phyloP scores from a whole-genome alignment of 768 basidiomycete species.

The Russula dissimulans region DNA sequence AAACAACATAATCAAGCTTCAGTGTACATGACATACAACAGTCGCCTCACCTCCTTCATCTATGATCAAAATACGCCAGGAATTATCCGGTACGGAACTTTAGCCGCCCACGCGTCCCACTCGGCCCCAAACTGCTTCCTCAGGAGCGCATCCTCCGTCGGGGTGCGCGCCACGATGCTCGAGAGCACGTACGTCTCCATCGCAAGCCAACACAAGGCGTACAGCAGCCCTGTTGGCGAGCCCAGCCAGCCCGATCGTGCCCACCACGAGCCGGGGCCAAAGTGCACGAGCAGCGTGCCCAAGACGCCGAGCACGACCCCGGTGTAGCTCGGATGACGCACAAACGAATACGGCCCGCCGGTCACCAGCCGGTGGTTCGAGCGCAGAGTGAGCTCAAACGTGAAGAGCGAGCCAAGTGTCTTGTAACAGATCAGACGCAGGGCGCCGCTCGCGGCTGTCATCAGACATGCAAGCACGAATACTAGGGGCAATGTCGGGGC shows the following conservation, averaged over 20 bases:
- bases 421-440: constrained; percentile 16
- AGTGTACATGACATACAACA: neutral
- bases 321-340: constrained; percentile 22
- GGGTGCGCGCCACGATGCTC: constrained; percentile 12
- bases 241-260: constrained; percentile 5
- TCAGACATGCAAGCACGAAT: constrained; percentile 10
- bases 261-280: constrained; percentile 19
- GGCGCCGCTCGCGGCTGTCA: constrained; percentile 4
- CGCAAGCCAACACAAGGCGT: constrained; percentile 8
- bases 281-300: constrained; percentile 15
- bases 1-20: neutral
- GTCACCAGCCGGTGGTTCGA: constrained; percentile 21
- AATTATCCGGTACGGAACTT: constrained; percentile 14
- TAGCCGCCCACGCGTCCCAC: constrained; percentile 18
- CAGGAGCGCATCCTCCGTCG: constrained; percentile 12
- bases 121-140: constrained; percentile 13
- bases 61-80: constrained; percentile 13
- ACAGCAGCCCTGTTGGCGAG: neutral
- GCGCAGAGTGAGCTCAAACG: constrained; percentile 18
- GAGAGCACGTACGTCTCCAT: constrained; percentile 14
- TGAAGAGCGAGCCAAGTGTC: constrained; percentile 17
- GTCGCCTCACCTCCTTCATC: neutral
- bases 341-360: constrained; percentile 19
- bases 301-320: constrained; percentile 16
- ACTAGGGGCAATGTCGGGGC: neutral